Conservation (phyloP, 1,284 basidiomycete genomes). For the Tetrapyrgos nigripes region DNA sequence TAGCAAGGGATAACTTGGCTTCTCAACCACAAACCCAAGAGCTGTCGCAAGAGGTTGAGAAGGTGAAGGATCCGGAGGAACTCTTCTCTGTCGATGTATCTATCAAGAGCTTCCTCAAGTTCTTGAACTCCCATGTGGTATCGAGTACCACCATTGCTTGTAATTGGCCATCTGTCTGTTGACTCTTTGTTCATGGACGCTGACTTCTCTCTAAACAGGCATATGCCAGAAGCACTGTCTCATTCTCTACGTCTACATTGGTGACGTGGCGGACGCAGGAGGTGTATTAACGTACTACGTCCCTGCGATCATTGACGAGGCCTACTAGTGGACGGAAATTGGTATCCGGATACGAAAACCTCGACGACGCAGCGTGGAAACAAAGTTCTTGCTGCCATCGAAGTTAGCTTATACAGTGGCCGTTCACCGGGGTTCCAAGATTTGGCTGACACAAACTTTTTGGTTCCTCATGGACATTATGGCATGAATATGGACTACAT, state of each 20-base stretch:
- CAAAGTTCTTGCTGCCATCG: too few relatives aligned
- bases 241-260: slow-evolving; percentile 91
- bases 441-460: too few relatives aligned
- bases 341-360: too few relatives aligned
- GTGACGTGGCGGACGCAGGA: slow-evolving; percentile 80
- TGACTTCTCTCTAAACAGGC: slow-evolving; percentile 49
- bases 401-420: too few relatives aligned
- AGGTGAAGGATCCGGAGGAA: slow-evolving; percentile 54
- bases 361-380: too few relatives aligned
- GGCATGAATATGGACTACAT: too few relatives aligned
- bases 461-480: too few relatives aligned
- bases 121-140: slow-evolving; percentile 85
- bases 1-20: slow-evolving; percentile 23
- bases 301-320: slow-evolving; percentile 63
- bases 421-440: too few relatives aligned
- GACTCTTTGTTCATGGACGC: background rate
- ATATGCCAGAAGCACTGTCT: slow-evolving; percentile 87
- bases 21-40: slow-evolving; percentile 29
- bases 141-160: slow-evolving; percentile 89
- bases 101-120: slow-evolving; percentile 81
- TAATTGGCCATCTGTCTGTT: slow-evolving; percentile 42
- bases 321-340: slow-evolving; percentile 2
- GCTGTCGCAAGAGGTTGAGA: background rate
- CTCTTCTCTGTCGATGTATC: slow-evolving; percentile 75
- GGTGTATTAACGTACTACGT: slow-evolving; percentile 92